Percentiles rank a stretch among this genome's conserved stretches.
Conservation (phyloP, 2,329 filamentous ascomycete species). For the Dactylellina drechsleri region DNA sequence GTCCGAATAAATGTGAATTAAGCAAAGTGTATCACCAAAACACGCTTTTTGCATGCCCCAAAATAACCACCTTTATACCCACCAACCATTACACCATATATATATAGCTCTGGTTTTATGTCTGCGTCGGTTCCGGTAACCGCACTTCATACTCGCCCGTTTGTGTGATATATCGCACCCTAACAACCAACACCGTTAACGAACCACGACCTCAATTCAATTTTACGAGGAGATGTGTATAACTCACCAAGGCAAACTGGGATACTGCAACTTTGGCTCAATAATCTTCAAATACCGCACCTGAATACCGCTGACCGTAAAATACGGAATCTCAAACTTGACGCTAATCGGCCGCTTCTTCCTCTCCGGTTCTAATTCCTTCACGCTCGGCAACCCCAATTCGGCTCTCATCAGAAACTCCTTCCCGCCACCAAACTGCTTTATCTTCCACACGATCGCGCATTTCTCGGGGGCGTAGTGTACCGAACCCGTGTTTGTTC, state of each 20-base stretch:
- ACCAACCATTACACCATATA: conserved; percentile 3
- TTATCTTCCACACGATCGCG: conserved; percentile 99
- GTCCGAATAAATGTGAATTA: conserved; percentile 3
- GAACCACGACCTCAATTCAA: too few relatives aligned
- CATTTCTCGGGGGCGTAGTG: conserved; percentile 98
- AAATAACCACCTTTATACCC: not conserved
- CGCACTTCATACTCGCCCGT: conserved; percentile 65
- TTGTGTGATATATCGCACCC: conserved; percentile 99
- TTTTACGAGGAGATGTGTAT: conserved; percentile 22
- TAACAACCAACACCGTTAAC: conserved; percentile 61
- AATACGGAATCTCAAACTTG: conserved; percentile 99
- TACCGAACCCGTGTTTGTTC: conserved; percentile 95
- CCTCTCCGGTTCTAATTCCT: conserved; percentile 69
- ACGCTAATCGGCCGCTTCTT: conserved; percentile 93
- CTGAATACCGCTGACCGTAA: conserved; percentile 99
- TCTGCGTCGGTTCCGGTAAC: conserved; percentile 75
- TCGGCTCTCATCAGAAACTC: conserved; percentile 99
- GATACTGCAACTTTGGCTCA: conserved; percentile 75
- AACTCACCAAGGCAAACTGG: conserved; percentile 69
- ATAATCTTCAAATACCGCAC: conserved; percentile 99
- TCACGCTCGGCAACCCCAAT: conserved; percentile 91
- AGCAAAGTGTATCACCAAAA: conserved; percentile 49
- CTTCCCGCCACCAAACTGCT: conserved; percentile 98
- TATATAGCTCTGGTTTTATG: conserved; percentile 60
- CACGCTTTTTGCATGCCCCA: conserved; percentile 33